Percentiles rank a stretch among this genome's conserved stretches.
Evolutionary conservation across 2,329 filamentous ascomycete species (phyloP).

Genomic region (Microthyrium microscopicum): DNA sequence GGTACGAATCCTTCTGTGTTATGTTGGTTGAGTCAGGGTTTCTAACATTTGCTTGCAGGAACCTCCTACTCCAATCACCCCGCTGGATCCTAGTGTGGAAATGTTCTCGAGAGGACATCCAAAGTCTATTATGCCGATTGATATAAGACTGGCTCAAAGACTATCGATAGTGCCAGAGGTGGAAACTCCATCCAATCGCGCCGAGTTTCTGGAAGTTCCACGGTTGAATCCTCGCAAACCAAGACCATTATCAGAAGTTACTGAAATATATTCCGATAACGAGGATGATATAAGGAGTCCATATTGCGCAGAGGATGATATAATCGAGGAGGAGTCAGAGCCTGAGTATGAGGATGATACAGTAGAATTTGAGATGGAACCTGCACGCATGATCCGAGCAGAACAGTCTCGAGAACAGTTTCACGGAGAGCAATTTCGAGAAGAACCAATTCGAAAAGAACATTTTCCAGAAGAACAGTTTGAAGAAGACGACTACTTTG

Average conservation of each 20-base stretch:
- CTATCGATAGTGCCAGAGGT: conserved; percentile 6
- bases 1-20: no score
- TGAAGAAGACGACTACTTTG: conserved; percentile 17
- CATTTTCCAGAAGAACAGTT: no score
- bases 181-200: conserved; percentile 4
- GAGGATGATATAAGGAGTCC: conserved; percentile 38
- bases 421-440: no score
- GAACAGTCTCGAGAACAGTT: no score
- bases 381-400: no score
- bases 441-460: no score
- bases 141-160: conserved; percentile 5
- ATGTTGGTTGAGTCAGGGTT: no score
- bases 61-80: conserved; percentile 28
- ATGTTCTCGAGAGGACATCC: conserved; percentile 32
- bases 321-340: conserved; percentile 24
- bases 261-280: conserved; percentile 65
- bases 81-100: conserved; percentile 25
- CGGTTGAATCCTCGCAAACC: conserved; percentile 16
- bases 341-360: not conserved
- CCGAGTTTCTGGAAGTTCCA: not conserved
- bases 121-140: conserved; percentile 41
- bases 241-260: conserved; percentile 53
- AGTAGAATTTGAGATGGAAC: no score
- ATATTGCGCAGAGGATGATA: conserved; percentile 43
- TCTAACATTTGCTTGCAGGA: no score